Base-by-base conservation (phyloP, 768 basidiomycete genomes). In the Tylopilus sp. region DNA sequence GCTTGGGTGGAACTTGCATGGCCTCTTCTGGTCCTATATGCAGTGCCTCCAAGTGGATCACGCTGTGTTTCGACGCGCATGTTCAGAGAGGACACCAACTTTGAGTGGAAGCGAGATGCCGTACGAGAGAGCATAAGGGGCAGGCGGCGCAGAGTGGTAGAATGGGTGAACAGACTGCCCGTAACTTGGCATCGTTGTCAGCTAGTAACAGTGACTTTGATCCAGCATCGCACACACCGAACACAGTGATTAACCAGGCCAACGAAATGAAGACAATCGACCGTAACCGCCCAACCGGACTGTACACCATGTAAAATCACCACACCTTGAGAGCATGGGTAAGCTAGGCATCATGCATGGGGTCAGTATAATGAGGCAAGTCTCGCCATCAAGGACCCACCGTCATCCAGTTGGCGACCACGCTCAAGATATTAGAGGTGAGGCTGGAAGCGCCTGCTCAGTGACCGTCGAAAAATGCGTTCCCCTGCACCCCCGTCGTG, bases 271-370 rank as follows among this genome's bases (percentile, higher is more conserved):
- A 48, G 5, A 68, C 63, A 53, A 69, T 68, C 6, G 72, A 70
- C 15, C 66, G 51, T 1, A 31, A 7, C 17, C 21, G 11, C 33
- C 73, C 74, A 11, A 69, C 70, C 3, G 69, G 68, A 33, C 65
- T 62, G 73, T 76, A 78, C 21, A 78, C 75, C 13, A 77, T 70
- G 68, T 71, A 75, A 55, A 6, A 28, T 28, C 26, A 10, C 26
- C 26, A 28, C 77, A 78, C 60, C 76, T 52, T n/a, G n/a, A 75
- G 18, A 8, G 33, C 38, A 11, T 9, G 23, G 3, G 11, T 22
- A 7, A 17, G 28, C 44, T 17, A 53, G 41, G 15, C 4, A 21
- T 40, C 23, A 31, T 20, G 13, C 18, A 31, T n/a, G 23, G 45
- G 26, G 18, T 11, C n/a, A 20, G 15, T 25, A n/a, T 17, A 23